phyloP scores from a whole-genome alignment of 1,284 basidiomycete species.

The Ustilago trichophora region DNA sequence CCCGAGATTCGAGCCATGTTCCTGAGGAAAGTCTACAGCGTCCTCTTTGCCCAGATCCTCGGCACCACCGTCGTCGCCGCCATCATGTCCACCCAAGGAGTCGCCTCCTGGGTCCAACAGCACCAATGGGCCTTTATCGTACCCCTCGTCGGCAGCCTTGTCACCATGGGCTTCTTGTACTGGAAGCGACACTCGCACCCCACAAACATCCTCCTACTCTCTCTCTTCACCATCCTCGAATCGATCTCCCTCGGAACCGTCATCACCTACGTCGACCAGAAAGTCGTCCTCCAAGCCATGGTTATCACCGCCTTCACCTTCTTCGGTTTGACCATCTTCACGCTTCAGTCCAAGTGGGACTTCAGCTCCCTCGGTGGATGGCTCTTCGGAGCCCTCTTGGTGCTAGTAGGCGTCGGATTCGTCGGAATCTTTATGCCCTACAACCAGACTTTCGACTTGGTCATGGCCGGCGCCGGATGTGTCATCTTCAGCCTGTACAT shows the following conservation, averaged over 20 bases:
- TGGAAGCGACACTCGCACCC: slow-evolving; percentile 89
- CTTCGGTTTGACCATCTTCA: slow-evolving; percentile 80
- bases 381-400: slow-evolving; percentile 74
- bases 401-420: slow-evolving; percentile 68
- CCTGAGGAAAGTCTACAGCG: slow-evolving; percentile 57
- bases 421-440: slow-evolving; percentile 84
- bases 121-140: slow-evolving; percentile 67
- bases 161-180: slow-evolving; percentile 79
- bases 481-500: slow-evolving; percentile 76
- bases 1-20: slow-evolving; percentile 63
- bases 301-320: slow-evolving; percentile 87
- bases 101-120: slow-evolving; percentile 53
- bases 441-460: slow-evolving; percentile 76
- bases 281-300: slow-evolving; percentile 85
- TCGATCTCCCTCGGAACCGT: slow-evolving; percentile 74
- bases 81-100: slow-evolving; percentile 43
- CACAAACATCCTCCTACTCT: slow-evolving; percentile 79
- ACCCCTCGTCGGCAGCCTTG: slow-evolving; percentile 77
- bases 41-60: slow-evolving; percentile 62
- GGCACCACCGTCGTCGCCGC: slow-evolving; percentile 55
- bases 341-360: slow-evolving; percentile 76
- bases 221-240: slow-evolving; percentile 68
- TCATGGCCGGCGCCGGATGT: slow-evolving; percentile 80
- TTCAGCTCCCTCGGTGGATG: slow-evolving; percentile 84
- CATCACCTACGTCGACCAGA: slow-evolving; percentile 78